Conservation (phyloP, 495 filamentous ascomycete species). For the Penicillium verhagenii region DNA sequence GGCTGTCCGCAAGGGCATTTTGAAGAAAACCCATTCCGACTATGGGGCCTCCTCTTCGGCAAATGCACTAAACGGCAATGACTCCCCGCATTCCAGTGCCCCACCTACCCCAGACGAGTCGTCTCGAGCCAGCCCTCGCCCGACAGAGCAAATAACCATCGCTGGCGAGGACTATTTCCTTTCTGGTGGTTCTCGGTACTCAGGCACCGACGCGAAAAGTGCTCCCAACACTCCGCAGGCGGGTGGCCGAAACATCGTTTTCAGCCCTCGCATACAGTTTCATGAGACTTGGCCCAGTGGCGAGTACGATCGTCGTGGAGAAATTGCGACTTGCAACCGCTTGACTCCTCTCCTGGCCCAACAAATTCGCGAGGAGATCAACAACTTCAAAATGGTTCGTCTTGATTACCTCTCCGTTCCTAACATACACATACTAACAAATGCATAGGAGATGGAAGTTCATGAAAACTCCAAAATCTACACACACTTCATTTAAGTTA, state of each 20-base stretch:
- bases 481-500: conserved; percentile 91
- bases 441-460: conserved; percentile 95
- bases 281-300: conserved; percentile 93
- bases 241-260: conserved; percentile 74
- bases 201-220: conserved; percentile 64
- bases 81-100: conserved; percentile 78
- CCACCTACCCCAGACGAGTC: conserved; percentile 82
- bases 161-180: conserved; percentile 88
- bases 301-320: conserved; percentile 95
- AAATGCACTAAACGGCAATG: conserved; percentile 56
- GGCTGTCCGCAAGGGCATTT: conserved; percentile 86
- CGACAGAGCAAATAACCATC: conserved; percentile 65
- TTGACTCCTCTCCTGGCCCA: conserved; percentile 96
- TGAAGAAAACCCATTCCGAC: conserved; percentile 71
- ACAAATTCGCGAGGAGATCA: conserved; percentile 99
- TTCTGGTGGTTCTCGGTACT: conserved; percentile 60
- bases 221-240: conserved; percentile 73
- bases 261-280: conserved; percentile 91
- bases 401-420: background rate
- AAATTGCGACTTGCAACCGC: conserved; percentile 97
- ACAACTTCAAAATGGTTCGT: conserved; percentile 98
- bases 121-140: conserved; percentile 52
- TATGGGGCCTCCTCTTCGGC: conserved; percentile 69
- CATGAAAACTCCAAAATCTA: conserved; percentile 98
- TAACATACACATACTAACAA: conserved; percentile 29